These are phyloP conservation scores for Stagonosporopsis vannaccii DNA, from an alignment of 2,329 filamentous ascomycete species.

Conservation along the genomic window DNA sequence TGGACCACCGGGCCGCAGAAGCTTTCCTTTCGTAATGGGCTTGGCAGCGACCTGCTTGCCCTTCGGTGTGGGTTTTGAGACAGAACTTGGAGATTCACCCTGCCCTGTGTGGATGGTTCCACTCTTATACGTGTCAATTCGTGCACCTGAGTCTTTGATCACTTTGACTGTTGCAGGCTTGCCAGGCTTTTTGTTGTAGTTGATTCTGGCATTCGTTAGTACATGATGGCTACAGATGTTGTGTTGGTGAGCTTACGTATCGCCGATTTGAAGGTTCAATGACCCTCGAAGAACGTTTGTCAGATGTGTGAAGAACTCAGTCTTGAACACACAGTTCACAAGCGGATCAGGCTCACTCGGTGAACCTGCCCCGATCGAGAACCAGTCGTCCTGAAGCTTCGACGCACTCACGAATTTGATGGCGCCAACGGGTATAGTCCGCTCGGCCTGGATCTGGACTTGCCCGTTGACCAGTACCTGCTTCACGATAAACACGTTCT, in stretches of 20 bases:
- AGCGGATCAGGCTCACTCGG: conserved; percentile 93
- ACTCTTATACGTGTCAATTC: conserved; percentile 91
- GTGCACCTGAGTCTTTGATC: conserved; percentile 79
- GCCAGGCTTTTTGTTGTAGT: conserved; percentile 97
- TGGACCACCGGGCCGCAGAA: conserved; percentile 90
- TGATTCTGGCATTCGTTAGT: conserved; percentile 63
- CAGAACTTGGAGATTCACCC: conserved; percentile 83
- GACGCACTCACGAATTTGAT: conserved; percentile 89
- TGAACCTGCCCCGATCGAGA: conserved; percentile 88
- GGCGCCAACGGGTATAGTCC: conserved; percentile 80
- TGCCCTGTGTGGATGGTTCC: conserved; percentile 84
- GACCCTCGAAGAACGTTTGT: conserved; percentile 79
- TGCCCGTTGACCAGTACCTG: conserved; percentile 85
- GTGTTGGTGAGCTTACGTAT: conserved; percentile 58
- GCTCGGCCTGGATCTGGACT: conserved; percentile 80
- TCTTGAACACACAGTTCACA: conserved; percentile 93
- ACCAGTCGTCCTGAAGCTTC: conserved; percentile 92
- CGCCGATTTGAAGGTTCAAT: conserved; percentile 81
- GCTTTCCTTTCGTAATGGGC: conserved; percentile 90
- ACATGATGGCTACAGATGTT: neutral
- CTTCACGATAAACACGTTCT: conserved; percentile 86
- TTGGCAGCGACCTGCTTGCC: conserved; percentile 85
- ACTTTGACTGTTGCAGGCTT: conserved; percentile 91
- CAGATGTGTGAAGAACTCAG: conserved; percentile 94
- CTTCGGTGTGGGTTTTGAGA: conserved; percentile 84